Base-by-base conservation (phyloP, 139 green algal genomes). In the Edaphochlamys debaryana region DNA sequence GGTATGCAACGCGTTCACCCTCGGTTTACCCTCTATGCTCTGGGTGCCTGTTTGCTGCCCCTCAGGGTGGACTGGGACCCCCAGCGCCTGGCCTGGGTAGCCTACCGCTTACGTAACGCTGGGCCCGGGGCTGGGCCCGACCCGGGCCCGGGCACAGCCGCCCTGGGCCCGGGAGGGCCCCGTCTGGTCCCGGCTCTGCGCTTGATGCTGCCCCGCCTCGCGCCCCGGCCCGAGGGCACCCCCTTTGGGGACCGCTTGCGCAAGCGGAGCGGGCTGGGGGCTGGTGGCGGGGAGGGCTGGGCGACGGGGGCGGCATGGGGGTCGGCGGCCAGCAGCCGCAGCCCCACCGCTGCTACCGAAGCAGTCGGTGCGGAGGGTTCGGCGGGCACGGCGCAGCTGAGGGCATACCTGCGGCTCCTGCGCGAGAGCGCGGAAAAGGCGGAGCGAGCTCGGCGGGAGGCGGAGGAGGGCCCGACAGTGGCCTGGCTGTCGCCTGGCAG, bases 1-100 rank as follows among this genome's bases (percentile, higher is more conserved):
- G n/a, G n/a, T n/a, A n/a, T n/a, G n/a, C 45, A 13, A 54, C 45
- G 11, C 11, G 11, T 13, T 13, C 9, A 22, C 45, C 45, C 45
- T 54, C 45, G 45, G 11, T 13, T 13, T 13, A 54, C 11, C 11
- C 13, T 9, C 45, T 54, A 9, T 9, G 11, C 45, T 13, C 45
- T 22, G 45, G 45, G 9, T 9, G 11, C 45, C 45, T 54, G 11
- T 13, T 54, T 13, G 13, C 45, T 13, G 13, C 45, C 45, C 45
- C 45, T 54, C 67, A 79, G 58, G 58, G 74, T 80, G 45, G 58
- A 80, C 29, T 80, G 74, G 74, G 74, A 80, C 5, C 17, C 40
- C 29, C 74, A 38, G 74, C 56, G 30, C 23, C 58, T 71, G 58
- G 25, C 38, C 29, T 80, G 74, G 74, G 1, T 69, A 29, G 54